A percentile compares a stretch with the other conserved stretches of the same genome.
Conservation (phyloP, 768 basidiomycete genomes). For the Psilocybe cubensis region DNA sequence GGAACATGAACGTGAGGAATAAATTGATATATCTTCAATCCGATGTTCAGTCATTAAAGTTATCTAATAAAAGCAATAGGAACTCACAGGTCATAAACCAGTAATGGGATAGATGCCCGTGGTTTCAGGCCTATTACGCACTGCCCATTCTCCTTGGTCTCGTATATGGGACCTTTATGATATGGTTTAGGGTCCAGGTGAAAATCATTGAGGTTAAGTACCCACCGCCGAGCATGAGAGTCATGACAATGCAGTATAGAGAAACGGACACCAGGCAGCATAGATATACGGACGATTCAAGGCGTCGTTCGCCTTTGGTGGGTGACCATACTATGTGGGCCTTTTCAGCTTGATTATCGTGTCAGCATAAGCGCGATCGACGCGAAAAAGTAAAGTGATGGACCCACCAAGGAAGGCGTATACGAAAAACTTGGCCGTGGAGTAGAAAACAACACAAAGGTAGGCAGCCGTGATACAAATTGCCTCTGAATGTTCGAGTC, state of each 20-base stretch:
- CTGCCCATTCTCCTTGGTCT: conserved; percentile 36
- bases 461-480: conserved; percentile 47
- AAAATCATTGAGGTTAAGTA: neutral
- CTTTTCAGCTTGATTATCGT: conserved; percentile 38
- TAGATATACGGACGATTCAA: conserved; percentile 45
- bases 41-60: neutral
- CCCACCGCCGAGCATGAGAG: conserved; percentile 41
- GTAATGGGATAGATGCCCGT: conserved; percentile 45
- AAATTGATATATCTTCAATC: conserved; percentile 33
- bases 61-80: neutral
- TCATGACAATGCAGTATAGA: conserved; percentile 42
- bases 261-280: conserved; percentile 38
- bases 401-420: conserved; percentile 48
- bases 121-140: conserved; percentile 53
- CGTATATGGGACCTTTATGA: conserved; percentile 36
- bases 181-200: neutral
- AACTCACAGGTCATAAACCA: conserved; percentile 51
- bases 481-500: conserved; percentile 36
- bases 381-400: conserved; percentile 1
- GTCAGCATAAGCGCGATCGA: neutral
- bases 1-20: conserved; percentile 44
- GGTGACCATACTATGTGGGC: conserved; percentile 51
- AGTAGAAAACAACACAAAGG: conserved; percentile 46
- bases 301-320: conserved; percentile 31
- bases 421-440: conserved; percentile 47